phyloP scores from a whole-genome alignment of 192 early-diverging fungal species.

The Podila epicladia region DNA sequence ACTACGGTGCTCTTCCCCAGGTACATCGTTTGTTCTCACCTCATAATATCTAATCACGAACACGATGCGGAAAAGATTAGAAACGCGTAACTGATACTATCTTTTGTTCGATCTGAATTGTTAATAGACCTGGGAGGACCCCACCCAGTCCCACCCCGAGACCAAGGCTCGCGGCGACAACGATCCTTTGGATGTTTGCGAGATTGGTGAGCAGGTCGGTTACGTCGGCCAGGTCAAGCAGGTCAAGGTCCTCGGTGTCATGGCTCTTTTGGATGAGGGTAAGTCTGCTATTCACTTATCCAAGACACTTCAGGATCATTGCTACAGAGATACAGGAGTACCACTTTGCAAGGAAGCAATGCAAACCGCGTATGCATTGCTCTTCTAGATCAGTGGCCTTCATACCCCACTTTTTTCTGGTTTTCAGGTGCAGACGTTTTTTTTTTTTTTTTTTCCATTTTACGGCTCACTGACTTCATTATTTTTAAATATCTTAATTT shows the following conservation, averaged over 20 bases:
- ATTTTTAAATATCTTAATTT: not conserved
- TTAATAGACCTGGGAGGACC: constrained; percentile 96
- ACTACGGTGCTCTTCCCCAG: constrained; percentile 99
- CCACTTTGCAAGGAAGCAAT: too few relatives aligned
- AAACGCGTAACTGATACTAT: not conserved
- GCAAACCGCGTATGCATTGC: too few relatives aligned
- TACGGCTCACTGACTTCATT: too few relatives aligned
- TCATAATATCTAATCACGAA: too few relatives aligned
- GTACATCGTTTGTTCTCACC: constrained; percentile 29
- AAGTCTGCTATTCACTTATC: constrained; percentile 1
- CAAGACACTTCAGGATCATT: too few relatives aligned
- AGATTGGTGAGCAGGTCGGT: constrained; percentile 97
- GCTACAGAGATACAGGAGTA: too few relatives aligned
- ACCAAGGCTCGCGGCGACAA: constrained; percentile 97
- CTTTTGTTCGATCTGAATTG: not conserved
- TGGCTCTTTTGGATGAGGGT: constrained; percentile 99
- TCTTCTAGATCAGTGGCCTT: too few relatives aligned
- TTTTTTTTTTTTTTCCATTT: too few relatives aligned
- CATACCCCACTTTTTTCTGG: too few relatives aligned
- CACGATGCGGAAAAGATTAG: too few relatives aligned
- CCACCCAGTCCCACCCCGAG: constrained; percentile 86
- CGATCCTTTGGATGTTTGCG: constrained; percentile 97
- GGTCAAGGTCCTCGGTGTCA: constrained; percentile 98
- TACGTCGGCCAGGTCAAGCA: constrained; percentile 97
- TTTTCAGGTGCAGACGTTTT: too few relatives aligned